Evolutionary conservation across 257 asterid genomes (phyloP), one percentile per base, ranked within the genome.

Genomic region (Nyctanthes arbortristis): DNA sequence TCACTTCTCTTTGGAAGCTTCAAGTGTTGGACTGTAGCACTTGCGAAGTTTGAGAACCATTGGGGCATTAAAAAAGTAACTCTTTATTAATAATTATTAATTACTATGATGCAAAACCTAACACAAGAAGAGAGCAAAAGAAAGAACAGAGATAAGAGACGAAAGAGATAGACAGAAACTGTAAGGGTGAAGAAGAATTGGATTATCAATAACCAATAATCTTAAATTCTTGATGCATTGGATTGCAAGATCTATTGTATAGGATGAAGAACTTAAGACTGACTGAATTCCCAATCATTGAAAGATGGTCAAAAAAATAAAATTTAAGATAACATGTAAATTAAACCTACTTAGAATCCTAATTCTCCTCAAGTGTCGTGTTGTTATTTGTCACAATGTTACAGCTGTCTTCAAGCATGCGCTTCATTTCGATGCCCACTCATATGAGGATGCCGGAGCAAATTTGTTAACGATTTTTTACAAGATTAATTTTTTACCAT

Each of bases 1-100:
- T 47, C n/a, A 40, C 28, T 54, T 57, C 66, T 63, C 18, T 20
- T 14, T 45, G 37, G 63, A 22, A 7, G 61, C 63, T 62, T 22
- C 27, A 37, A n/a, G 24, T 37, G 35, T 40, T 36, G 70, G 34
- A 31, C 30, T 35, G 5, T 55, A 11, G 56, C 24, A 25, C 60
- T 61, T 45, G 37, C 25, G 28, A 5, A 56, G 2, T 65, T 65
- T 32, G 29, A 64, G 56, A 29, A 2, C n/a, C 52, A 33, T 28
- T 65, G 37, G n/a, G 14, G 40, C 13, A 35, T 39, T 2, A 2
- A 9, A 20, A 18, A 4, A 24, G 59, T 24, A 24, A 22, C 59
- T 22, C 31, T 52, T 52, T 14, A 24, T 52, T 52, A 52, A 52
- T 52, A 24, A 24, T 52, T 16, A 52, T 8, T 24, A 24, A 3